Percentiles rank a stretch among this genome's conserved stretches.
Evolutionary conservation across 176 grass and related monocot species (phyloP).

Genomic region (Rhynchospora tenuis): DNA sequence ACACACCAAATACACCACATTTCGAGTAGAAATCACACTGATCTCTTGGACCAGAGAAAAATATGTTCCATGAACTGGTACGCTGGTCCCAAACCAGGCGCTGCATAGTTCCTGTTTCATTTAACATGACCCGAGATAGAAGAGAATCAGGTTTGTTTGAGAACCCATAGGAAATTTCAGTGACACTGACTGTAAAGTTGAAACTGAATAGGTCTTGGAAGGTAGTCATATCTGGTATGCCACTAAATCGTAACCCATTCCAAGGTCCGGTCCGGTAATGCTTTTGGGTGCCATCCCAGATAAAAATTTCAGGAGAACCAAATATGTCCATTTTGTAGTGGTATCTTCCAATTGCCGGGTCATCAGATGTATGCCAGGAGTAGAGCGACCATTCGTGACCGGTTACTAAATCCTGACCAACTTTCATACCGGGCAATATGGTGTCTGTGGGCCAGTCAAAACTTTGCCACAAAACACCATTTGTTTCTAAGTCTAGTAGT

Average conservation of each 20-base stretch:
- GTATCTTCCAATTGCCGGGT: constrained; percentile 32
- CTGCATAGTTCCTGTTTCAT: constrained; percentile 11
- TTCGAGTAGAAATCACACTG: constrained; percentile 10
- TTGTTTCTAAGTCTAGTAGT: constrained; percentile 3
- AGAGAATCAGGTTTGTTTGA: background rate
- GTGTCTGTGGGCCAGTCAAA: constrained; percentile 29
- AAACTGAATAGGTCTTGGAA: constrained; percentile 26
- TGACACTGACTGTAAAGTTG: background rate
- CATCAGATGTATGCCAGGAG: constrained; percentile 33
- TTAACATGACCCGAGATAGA: constrained; percentile 13
- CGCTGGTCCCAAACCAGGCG: constrained; percentile 11
- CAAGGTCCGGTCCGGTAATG: constrained; percentile 32
- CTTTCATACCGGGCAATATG: constrained; percentile 19
- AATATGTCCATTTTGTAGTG: constrained; percentile 10
- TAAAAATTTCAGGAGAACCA: constrained; percentile 14
- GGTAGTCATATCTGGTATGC: constrained; percentile 41
- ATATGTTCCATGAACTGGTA: background rate
- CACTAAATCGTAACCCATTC: constrained; percentile 47
- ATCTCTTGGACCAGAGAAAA: constrained; percentile 26
- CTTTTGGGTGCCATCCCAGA: background rate
- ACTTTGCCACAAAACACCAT: constrained; percentile 25
- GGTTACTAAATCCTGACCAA: constrained; percentile 31
- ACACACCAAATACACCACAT: constrained; percentile 35
- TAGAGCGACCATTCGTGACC: constrained; percentile 25
- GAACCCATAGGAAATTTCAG: constrained; percentile 7